A percentile compares a stretch with the other conserved stretches of the same genome.
Evolutionary conservation across 2,329 filamentous ascomycete species (phyloP).

Genomic region (Neopestalotiopsis sp.): DNA sequence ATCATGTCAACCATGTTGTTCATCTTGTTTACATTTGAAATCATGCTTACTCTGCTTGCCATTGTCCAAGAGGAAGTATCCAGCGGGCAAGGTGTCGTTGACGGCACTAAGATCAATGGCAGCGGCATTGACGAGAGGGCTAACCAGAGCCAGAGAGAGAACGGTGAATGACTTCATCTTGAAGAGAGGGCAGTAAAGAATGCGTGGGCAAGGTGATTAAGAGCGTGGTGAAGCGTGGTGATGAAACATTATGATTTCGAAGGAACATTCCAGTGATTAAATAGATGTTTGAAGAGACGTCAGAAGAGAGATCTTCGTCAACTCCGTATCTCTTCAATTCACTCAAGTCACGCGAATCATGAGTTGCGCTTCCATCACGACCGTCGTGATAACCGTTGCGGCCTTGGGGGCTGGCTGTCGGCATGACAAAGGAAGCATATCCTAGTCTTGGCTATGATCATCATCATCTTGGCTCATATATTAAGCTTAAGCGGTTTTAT

Average conservation of each 20-base stretch:
- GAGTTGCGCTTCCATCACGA: neutral
- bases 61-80: neutral
- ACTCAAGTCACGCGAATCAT: neutral
- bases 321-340: neutral
- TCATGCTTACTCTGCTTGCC: neutral
- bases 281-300: neutral
- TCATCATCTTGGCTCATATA: conserved; percentile 1
- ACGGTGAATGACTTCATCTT: neutral
- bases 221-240: neutral
- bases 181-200: neutral
- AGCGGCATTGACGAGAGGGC: neutral
- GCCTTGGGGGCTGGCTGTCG: neutral
- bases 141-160: neutral
- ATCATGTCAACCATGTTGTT: neutral
- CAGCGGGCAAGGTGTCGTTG: neutral
- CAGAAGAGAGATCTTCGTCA: neutral
- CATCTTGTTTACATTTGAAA: neutral
- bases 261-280: neutral
- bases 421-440: neutral
- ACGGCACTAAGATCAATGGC: neutral
- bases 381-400: neutral
- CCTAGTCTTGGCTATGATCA: neutral
- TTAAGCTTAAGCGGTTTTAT: conserved; percentile 1
- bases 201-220: neutral
- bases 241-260: neutral